Conservation (phyloP, 495 filamentous ascomycete genomes). For the Pyronema domesticum region DNA sequence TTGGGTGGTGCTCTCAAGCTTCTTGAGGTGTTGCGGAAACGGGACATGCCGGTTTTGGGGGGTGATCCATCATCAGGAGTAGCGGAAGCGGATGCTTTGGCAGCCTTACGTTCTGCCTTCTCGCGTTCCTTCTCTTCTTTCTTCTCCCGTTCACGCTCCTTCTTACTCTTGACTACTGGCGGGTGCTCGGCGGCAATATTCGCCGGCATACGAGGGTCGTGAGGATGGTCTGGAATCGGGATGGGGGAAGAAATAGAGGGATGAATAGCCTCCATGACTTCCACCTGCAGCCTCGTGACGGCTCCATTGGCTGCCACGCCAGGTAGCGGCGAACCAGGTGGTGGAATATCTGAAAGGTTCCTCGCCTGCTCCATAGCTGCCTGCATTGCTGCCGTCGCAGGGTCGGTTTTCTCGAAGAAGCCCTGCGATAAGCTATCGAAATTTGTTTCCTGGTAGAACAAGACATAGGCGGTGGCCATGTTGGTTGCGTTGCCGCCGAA, state of each 20-base stretch:
- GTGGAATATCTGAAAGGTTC: too few species aligned
- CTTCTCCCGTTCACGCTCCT: conserved; percentile 28
- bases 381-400: too few species aligned
- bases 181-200: conserved; percentile 19
- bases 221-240: conserved; percentile 7
- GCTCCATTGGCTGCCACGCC: too few species aligned
- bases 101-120: conserved; percentile 25
- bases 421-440: conserved; percentile 61
- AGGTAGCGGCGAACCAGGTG: too few species aligned
- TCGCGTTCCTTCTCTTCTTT: conserved; percentile 38
- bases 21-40: conserved; percentile 17
- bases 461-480: conserved; percentile 84
- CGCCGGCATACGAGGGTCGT: conserved; percentile 21
- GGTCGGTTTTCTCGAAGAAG: neutral
- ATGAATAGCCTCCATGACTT: conserved; percentile 15
- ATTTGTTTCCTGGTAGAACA: conserved; percentile 96
- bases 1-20: conserved; percentile 18
- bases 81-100: neutral
- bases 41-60: conserved; percentile 10
- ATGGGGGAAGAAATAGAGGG: conserved; percentile 3
- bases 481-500: conserved; percentile 84
- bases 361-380: too few species aligned
- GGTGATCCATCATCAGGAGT: conserved; percentile 10
- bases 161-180: conserved; percentile 17
- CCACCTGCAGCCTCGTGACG: neutral